These are phyloP conservation scores for Glarea lozoyensis DNA, from an alignment of 495 filamentous ascomycete species.

Conservation along the genomic window DNA sequence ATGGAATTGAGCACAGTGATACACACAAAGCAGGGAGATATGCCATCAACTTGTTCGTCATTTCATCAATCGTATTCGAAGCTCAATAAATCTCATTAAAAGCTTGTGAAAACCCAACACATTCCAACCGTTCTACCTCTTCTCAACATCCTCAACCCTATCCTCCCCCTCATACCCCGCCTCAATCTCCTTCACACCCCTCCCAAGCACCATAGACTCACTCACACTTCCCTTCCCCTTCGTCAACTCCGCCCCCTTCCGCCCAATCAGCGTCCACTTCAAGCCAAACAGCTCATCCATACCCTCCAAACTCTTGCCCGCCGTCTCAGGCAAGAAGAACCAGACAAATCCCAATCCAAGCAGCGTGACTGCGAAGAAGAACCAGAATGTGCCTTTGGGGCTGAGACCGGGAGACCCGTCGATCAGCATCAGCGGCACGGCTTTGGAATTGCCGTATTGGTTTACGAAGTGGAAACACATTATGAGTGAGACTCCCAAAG, in stretches of 20 bases:
- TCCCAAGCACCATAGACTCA: neutral
- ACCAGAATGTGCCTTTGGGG: conserved; percentile 53
- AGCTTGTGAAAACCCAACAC: too few species aligned
- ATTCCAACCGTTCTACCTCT: too few species aligned
- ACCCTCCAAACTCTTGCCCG: conserved; percentile 12
- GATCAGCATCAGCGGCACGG: conserved; percentile 36
- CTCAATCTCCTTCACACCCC: conserved; percentile 8
- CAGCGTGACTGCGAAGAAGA: conserved; percentile 53
- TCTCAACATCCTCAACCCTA: conserved; percentile 1
- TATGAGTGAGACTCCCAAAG: conserved; percentile 38
- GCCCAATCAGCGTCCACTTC: conserved; percentile 11
- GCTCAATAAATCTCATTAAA: too few species aligned
- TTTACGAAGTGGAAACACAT: conserved; percentile 61
- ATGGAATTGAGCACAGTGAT: too few species aligned
- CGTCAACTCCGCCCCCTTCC: conserved; percentile 9
- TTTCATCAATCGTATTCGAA: too few species aligned
- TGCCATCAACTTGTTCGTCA: too few species aligned
- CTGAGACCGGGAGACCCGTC: conserved; percentile 39
- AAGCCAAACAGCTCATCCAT: conserved; percentile 16
- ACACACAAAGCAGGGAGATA: too few species aligned
- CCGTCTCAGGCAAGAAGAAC: conserved; percentile 18
- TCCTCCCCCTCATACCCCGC: conserved; percentile 6
- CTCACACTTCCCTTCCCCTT: conserved; percentile 9
- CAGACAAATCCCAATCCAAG: conserved; percentile 28
- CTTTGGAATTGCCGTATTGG: conserved; percentile 61